Percentiles rank a stretch among this genome's conserved stretches.
These are phyloP conservation scores for Ascocoryne sarcoides DNA, from an alignment of 2,329 filamentous ascomycete species.

Conservation along the genomic window DNA sequence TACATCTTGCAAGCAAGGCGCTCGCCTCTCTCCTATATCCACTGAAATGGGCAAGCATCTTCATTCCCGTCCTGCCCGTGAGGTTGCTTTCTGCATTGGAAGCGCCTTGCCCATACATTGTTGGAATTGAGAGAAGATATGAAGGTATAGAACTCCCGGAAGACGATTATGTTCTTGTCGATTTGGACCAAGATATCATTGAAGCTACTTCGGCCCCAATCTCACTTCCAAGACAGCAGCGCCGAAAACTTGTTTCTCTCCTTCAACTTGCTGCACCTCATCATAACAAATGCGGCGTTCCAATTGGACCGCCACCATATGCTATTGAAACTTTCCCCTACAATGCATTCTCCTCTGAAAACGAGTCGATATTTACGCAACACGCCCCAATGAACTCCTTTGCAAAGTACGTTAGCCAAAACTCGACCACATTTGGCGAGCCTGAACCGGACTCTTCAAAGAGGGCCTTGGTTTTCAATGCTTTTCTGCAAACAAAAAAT, in stretches of 20 bases:
- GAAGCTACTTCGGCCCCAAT: constrained; percentile 74
- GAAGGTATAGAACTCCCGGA: constrained; percentile 79
- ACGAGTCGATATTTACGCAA: constrained; percentile 67
- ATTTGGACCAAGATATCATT: constrained; percentile 84
- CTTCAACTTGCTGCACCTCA: constrained; percentile 87
- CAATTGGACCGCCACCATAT: constrained; percentile 83
- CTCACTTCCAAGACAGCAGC: constrained; percentile 75
- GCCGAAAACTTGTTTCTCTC: constrained; percentile 80
- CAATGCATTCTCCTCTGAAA: constrained; percentile 84
- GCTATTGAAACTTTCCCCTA: constrained; percentile 88
- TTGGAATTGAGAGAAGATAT: constrained; percentile 89
- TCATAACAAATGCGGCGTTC: constrained; percentile 76
- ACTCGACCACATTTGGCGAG: constrained; percentile 78
- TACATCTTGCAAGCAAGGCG: constrained; percentile 87
- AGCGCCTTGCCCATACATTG: constrained; percentile 92
- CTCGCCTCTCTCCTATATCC: constrained; percentile 80
- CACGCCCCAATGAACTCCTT: constrained; percentile 63
- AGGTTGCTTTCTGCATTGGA: constrained; percentile 84
- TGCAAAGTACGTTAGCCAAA: constrained; percentile 79
- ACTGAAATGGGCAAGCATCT: constrained; percentile 85
- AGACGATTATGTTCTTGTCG: constrained; percentile 91
- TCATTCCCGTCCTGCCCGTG: constrained; percentile 84
- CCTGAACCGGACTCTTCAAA: constrained; percentile 35
- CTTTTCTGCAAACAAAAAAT: constrained; percentile 69
- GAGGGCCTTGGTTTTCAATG: constrained; percentile 75